phyloP scores from a whole-genome alignment of 2,329 filamentous ascomycete genomes.

The Phialophora verrucosa region DNA sequence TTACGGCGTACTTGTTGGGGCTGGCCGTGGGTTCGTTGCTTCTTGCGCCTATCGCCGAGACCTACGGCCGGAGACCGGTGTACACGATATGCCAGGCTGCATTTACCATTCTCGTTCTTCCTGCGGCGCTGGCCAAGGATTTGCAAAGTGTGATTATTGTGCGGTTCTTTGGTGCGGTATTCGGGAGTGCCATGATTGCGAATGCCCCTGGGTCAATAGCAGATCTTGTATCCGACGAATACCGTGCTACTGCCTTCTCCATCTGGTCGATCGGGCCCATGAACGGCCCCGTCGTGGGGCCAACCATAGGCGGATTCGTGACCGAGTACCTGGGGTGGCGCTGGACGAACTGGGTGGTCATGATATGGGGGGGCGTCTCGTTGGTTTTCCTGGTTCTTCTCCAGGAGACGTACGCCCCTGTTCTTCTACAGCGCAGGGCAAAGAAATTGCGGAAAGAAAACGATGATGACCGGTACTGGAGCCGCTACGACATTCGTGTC shows the following conservation, averaged over 20 bases:
- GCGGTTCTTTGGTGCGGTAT: slow-evolving; percentile 75
- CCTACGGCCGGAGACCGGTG: slow-evolving; percentile 59
- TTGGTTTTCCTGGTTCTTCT: slow-evolving; percentile 65
- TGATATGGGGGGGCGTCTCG: slow-evolving; percentile 72
- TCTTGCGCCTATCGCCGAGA: slow-evolving; percentile 69
- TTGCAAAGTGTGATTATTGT: slow-evolving; percentile 71
- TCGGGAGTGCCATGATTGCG: slow-evolving; percentile 78
- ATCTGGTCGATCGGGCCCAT: slow-evolving; percentile 84
- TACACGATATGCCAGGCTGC: slow-evolving; percentile 69
- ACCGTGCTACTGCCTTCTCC: slow-evolving; percentile 80
- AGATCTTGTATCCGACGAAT: slow-evolving; percentile 80
- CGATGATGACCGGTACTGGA: slow-evolving; percentile 76
- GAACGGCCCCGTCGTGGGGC: slow-evolving; percentile 72
- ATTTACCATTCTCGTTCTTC: slow-evolving; percentile 73
- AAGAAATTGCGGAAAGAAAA: slow-evolving; percentile 69
- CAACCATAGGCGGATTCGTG: slow-evolving; percentile 80
- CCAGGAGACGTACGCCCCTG: slow-evolving; percentile 78
- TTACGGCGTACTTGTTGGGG: slow-evolving; percentile 79
- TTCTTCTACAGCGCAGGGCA: slow-evolving; percentile 70
- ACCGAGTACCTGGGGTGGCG: slow-evolving; percentile 76
- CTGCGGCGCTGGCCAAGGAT: slow-evolving; percentile 71
- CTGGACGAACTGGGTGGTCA: slow-evolving; percentile 81
- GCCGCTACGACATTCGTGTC: slow-evolving; percentile 75
- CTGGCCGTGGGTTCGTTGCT: slow-evolving; percentile 74
- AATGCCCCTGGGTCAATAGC: slow-evolving; percentile 83